Conservation (phyloP, 306 rosid genomes). For the Astragalus glycyphyllos region DNA sequence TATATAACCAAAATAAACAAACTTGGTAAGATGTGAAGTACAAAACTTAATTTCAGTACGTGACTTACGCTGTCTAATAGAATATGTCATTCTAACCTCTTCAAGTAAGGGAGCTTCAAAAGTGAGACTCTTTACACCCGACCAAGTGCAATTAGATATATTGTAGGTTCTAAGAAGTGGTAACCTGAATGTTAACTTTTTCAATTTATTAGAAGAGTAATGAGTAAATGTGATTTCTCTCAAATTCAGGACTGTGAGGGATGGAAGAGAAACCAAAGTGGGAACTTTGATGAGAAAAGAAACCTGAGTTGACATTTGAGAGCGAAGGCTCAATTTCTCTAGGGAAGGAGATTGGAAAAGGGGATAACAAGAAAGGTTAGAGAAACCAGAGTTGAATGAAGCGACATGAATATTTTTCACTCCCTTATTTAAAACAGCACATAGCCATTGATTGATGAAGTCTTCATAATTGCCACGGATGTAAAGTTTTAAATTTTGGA, state of each 20-base stretch:
- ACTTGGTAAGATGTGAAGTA: no score
- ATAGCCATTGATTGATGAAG: background rate
- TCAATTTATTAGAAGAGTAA: no score
- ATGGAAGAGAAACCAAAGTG: no score
- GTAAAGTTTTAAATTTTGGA: slow-evolving; percentile 1
- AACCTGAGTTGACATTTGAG: no score
- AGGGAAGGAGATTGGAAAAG: no score
- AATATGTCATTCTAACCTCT: background rate
- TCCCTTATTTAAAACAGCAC: background rate
- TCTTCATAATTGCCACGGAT: background rate
- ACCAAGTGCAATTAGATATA: background rate
- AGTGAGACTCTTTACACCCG: background rate
- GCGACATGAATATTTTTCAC: background rate
- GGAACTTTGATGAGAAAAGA: no score
- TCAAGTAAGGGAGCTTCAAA: slow-evolving; percentile 29
- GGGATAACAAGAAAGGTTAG: background rate
- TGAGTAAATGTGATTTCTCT: background rate
- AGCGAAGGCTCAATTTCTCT: no score
- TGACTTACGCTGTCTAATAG: no score
- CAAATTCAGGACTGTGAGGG: background rate
- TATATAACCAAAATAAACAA: background rate
- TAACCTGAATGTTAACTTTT: background rate
- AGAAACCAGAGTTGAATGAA: background rate
- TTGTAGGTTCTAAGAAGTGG: background rate
- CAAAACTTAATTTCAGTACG: background rate